Evolutionary conservation across 2,329 filamentous ascomycete species (phyloP).

Genomic region (Bipolaris cookei): DNA sequence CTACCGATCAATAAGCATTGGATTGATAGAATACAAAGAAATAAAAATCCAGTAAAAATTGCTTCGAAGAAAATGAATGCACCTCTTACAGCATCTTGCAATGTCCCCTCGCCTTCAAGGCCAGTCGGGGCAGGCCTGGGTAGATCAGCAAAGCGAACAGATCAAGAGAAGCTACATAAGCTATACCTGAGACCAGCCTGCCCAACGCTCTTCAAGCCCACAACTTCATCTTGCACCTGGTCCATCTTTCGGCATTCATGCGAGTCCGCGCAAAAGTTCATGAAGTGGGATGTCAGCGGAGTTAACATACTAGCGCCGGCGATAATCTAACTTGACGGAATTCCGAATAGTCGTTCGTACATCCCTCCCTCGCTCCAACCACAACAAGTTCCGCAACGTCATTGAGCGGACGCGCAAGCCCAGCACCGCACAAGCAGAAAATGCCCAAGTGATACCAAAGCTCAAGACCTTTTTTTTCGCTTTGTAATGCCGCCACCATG

Average conservation of each 20-base stretch:
- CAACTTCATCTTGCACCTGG: conserved; percentile 20
- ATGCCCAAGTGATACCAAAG: conserved; percentile 27
- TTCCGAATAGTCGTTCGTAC: background rate
- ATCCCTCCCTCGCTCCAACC: background rate
- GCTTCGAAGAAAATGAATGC: conserved; percentile 21
- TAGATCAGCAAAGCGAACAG: background rate
- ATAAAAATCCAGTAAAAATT: background rate
- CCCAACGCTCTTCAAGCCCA: conserved; percentile 25
- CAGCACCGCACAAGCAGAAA: background rate
- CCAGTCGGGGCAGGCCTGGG: conserved; percentile 40
- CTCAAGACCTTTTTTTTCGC: background rate
- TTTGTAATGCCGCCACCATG: conserved; percentile 32
- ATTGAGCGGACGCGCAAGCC: conserved; percentile 5
- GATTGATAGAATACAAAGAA: background rate
- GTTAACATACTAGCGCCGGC: conserved; percentile 31
- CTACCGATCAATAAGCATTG: conserved; percentile 18
- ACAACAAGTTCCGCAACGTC: background rate
- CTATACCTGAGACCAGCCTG: conserved; percentile 28
- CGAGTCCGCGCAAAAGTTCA: conserved; percentile 14
- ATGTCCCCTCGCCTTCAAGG: conserved; percentile 28
- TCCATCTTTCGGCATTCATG: conserved; percentile 19
- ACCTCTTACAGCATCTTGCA: conserved; percentile 49
- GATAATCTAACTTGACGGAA: conserved; percentile 1
- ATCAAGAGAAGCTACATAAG: background rate
- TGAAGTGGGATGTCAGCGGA: conserved; percentile 16